A percentile compares a stretch with the other conserved stretches of the same genome.
Evolutionary conservation across 2,329 filamentous ascomycete species (phyloP).

Genomic region (Claviceps monticola): DNA sequence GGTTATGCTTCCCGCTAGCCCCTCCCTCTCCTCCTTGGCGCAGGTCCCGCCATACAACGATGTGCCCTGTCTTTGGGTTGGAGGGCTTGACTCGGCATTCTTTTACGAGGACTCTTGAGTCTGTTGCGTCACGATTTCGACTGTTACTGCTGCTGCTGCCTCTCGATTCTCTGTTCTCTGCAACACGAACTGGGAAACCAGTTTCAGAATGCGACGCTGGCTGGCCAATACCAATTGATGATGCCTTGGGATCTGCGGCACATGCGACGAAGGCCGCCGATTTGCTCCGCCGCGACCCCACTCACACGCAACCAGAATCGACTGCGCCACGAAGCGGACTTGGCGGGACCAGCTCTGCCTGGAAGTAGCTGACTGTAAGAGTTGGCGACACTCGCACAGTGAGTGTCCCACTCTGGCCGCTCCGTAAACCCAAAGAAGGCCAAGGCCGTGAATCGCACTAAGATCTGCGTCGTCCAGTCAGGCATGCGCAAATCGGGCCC

Average conservation of each 20-base stretch:
- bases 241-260: neutral
- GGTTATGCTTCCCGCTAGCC: no score
- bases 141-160: neutral
- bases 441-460: neutral
- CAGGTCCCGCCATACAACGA: neutral
- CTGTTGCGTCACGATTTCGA: neutral
- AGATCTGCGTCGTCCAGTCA: neutral
- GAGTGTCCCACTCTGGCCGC: neutral
- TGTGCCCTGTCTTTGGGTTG: neutral
- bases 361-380: neutral
- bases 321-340: neutral
- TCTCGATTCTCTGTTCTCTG: neutral
- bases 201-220: neutral
- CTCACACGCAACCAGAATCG: neutral
- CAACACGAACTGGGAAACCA: neutral
- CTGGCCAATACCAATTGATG: neutral
- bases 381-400: neutral
- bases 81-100: neutral
- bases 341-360: neutral
- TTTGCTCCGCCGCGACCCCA: slow-evolving; percentile 7
- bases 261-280: slow-evolving; percentile 1
- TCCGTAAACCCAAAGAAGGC: neutral
- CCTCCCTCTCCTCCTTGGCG: neutral
- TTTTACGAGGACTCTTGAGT: neutral
- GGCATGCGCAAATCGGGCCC: neutral